Conservation (phyloP, 108 stramenopile species). For the Fragilaria radians region DNA sequence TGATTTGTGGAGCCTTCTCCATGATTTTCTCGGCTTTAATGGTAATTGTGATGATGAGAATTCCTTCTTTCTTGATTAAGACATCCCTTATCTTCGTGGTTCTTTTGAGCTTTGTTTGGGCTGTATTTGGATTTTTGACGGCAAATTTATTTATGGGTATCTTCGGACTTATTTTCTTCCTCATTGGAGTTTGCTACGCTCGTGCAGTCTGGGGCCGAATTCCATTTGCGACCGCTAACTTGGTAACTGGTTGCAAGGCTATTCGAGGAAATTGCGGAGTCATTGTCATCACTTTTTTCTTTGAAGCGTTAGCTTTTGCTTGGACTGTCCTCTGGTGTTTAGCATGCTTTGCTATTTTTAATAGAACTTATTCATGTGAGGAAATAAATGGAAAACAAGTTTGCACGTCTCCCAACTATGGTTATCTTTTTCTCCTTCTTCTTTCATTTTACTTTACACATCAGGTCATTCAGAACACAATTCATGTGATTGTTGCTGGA, state of each 20-base stretch:
- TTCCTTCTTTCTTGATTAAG: constrained; percentile 69
- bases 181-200: constrained; percentile 50
- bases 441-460: constrained; percentile 60
- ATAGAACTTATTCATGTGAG: constrained; percentile 28
- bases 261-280: constrained; percentile 64
- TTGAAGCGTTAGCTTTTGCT: constrained; percentile 46
- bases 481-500: constrained; percentile 79
- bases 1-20: constrained; percentile 34
- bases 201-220: constrained; percentile 47
- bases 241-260: constrained; percentile 71
- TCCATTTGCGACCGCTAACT: constrained; percentile 78
- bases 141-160: constrained; percentile 48
- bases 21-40: constrained; percentile 42
- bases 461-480: constrained; percentile 68
- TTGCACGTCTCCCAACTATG: constrained; percentile 35
- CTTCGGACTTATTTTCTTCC: constrained; percentile 57
- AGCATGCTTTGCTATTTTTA: constrained; percentile 38
- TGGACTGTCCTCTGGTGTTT: constrained; percentile 68
- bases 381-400: not conserved
- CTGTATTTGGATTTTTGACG: constrained; percentile 35
- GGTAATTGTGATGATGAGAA: constrained; percentile 53
- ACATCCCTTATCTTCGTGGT: constrained; percentile 54
- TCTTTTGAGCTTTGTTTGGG: constrained; percentile 37
- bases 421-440: constrained; percentile 49
- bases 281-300: constrained; percentile 50